phyloP scores from a whole-genome alignment of 1,284 basidiomycete genomes.

The Thecaphora frezii region DNA sequence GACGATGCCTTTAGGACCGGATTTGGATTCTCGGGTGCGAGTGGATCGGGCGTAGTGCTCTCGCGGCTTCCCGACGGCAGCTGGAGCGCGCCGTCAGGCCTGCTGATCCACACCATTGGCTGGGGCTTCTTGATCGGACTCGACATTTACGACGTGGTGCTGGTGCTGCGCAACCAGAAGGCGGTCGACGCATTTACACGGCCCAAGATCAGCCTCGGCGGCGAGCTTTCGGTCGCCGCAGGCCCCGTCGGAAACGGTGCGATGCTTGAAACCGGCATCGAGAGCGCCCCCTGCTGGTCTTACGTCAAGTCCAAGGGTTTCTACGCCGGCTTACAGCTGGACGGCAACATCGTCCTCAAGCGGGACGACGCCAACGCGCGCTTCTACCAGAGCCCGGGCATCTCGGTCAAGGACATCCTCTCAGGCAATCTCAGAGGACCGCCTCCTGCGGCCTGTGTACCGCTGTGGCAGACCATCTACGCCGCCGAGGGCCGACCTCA shows the following conservation, averaged over 20 bases:
- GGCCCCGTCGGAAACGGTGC: slow-evolving; percentile 60
- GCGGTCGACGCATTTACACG: slow-evolving; percentile 51
- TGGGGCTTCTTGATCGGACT: slow-evolving; percentile 55
- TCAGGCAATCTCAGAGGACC: slow-evolving; percentile 32
- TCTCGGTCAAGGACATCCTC: slow-evolving; percentile 34
- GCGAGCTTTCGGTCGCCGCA: slow-evolving; percentile 48
- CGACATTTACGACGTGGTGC: slow-evolving; percentile 60
- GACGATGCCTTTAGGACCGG: slow-evolving; percentile 28
- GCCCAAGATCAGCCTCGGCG: slow-evolving; percentile 55
- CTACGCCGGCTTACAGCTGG: slow-evolving; percentile 57
- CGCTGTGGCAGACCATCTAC: slow-evolving; percentile 53
- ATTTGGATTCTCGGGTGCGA: slow-evolving; percentile 38
- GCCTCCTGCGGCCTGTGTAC: slow-evolving; percentile 28
- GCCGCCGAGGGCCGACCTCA: slow-evolving; percentile 47
- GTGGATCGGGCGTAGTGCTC: slow-evolving; percentile 56
- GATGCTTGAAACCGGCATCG: slow-evolving; percentile 48
- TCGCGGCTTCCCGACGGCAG: slow-evolving; percentile 51
- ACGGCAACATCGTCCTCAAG: slow-evolving; percentile 53
- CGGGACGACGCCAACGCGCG: slow-evolving; percentile 49
- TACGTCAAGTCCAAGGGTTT: slow-evolving; percentile 59
- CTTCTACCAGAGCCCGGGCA: slow-evolving; percentile 43
- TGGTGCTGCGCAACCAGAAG: slow-evolving; percentile 54
- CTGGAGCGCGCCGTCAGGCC: slow-evolving; percentile 56
- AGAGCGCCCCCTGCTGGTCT: slow-evolving; percentile 52
- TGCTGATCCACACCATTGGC: slow-evolving; percentile 55